Evolutionary conservation across 768 basidiomycete species (phyloP).

Genomic region (Hebeloma cylindrosporum): DNA sequence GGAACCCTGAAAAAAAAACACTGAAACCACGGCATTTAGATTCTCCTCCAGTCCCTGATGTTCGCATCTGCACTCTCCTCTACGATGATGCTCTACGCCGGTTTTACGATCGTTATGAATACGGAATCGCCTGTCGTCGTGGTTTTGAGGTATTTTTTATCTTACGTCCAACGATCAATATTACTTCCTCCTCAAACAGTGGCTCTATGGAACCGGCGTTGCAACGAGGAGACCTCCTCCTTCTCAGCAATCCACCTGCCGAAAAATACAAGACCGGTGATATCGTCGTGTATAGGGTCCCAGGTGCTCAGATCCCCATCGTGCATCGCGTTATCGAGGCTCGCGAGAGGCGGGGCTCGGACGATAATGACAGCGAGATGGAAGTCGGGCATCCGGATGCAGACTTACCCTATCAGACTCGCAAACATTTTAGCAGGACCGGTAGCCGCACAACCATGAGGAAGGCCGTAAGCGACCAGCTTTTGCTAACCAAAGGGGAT

Average conservation of each 20-base stretch:
- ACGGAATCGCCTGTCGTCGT: slow-evolving; percentile 93
- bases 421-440: too few species aligned
- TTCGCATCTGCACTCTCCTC: slow-evolving; percentile 84
- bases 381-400: too few species aligned
- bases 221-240: slow-evolving; percentile 90
- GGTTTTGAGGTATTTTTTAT: slow-evolving; percentile 67
- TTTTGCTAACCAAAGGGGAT: slow-evolving; percentile 90
- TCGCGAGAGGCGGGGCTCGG: too few species aligned
- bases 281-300: slow-evolving; percentile 94
- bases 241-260: slow-evolving; percentile 78
- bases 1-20: too few species aligned
- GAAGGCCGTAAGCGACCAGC: slow-evolving; percentile 41
- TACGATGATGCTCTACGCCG: slow-evolving; percentile 95
- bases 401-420: too few species aligned
- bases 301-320: slow-evolving; percentile 87
- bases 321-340: slow-evolving; percentile 92
- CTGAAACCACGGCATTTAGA: too few species aligned
- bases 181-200: slow-evolving; percentile 36
- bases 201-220: slow-evolving; percentile 95
- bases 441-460: too few species aligned
- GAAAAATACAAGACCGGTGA: slow-evolving; percentile 82
- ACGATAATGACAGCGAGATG: too few species aligned
- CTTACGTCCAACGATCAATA: neutral
- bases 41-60: slow-evolving; percentile 81
- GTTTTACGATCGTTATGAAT: slow-evolving; percentile 79